A percentile compares a stretch with the other conserved stretches of the same genome.
These are phyloP conservation scores for Monilinia laxa DNA, from an alignment of 2,329 filamentous ascomycete genomes.

Conservation along the genomic window DNA sequence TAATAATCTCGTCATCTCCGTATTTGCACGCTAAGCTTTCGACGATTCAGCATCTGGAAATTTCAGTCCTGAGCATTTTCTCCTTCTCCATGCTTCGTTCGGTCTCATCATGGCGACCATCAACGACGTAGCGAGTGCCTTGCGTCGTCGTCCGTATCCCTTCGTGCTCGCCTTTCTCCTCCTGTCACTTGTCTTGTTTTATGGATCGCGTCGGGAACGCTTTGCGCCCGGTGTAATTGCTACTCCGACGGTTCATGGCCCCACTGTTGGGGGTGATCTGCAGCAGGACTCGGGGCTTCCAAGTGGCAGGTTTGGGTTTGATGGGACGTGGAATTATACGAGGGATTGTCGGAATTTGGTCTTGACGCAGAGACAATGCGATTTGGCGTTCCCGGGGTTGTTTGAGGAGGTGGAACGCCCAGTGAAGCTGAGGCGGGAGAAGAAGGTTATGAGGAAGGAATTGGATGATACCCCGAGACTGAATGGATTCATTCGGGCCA, in stretches of 20 bases:
- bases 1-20: too few relatives aligned
- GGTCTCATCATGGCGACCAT: background rate
- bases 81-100: background rate
- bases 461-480: conserved; percentile 18
- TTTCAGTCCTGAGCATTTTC: background rate
- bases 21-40: too few relatives aligned
- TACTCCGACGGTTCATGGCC: conserved; percentile 1
- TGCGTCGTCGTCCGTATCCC: background rate
- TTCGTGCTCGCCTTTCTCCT: conserved; percentile 3
- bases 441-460: conserved; percentile 14
- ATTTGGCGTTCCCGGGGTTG: conserved; percentile 23
- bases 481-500: conserved; percentile 20
- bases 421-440: conserved; percentile 10
- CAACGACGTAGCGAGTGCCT: background rate
- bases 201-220: background rate
- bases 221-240: background rate
- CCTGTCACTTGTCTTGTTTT: conserved; percentile 3
- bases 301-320: conserved; percentile 2
- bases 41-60: background rate
- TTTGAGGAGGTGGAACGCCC: conserved; percentile 28
- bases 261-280: background rate
- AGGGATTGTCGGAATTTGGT: conserved; percentile 20
- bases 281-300: background rate
- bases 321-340: conserved; percentile 19
- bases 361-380: conserved; percentile 24